Base-by-base conservation (phyloP, 1,284 basidiomycete species). In the Malassezia dermatis region DNA sequence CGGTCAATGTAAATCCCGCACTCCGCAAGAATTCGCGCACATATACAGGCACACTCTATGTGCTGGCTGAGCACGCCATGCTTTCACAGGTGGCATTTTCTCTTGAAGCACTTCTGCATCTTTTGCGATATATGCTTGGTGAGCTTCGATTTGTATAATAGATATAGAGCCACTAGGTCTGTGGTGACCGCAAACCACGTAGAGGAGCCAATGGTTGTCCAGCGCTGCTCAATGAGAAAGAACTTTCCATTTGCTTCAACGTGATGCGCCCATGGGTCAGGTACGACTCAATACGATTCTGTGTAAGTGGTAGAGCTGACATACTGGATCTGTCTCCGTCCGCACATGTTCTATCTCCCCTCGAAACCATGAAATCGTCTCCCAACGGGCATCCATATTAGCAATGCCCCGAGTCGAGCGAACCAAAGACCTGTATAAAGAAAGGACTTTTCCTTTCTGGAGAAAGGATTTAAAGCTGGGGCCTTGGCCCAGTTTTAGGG, bases 21-120 rank as follows among this genome's bases (percentile, higher is more conserved):
- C 15, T 24, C 5, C 41, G 27, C 27, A 24, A n/a, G 5, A 27
- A 15, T 17, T 37, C 32, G 13, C 23, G 34, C 34, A 24, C 32
- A 27, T 30, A 32, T 12, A 12, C 15, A 7, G 46, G 35, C 3
- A 37, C 34, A 21, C 21, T 73, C 19, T 73, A 64, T 50, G 44
- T 69, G 30, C 59, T 73, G 27, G 63, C 69, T 3, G 70, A 73
- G 42, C 70, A 73, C 27, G 56, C 61, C 2, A 39, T 69, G n/a
- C 49, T 73, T 2, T 55, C 60, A 7, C 61, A 67, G 41, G 59
- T 71, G 11, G 59, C 65, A 11, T 46, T 31, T 1, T 61, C 60
- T 26, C 35, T 69, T 11, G 68, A 73, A 35, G 45, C 30, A 2
- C 43, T 73, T 13, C 37, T 69, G 11, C 56, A 60, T 24, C 50